Evolutionary conservation across 2,329 filamentous ascomycete genomes (phyloP), one percentile per base, ranked within the genome.

Genomic region (Ambrosiella xylebori): DNA sequence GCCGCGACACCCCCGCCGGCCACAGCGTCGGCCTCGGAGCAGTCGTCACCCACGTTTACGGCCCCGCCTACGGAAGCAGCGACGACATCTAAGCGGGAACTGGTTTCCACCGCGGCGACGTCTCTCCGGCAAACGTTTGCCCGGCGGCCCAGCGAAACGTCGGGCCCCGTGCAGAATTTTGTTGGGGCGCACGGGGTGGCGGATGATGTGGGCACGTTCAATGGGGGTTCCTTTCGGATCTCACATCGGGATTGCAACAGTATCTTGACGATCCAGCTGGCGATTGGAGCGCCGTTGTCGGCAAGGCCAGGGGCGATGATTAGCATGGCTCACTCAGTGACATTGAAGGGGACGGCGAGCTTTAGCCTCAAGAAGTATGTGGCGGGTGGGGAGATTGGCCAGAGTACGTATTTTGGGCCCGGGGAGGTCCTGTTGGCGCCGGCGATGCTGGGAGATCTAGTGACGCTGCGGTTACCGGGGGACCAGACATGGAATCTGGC

Each of bases 151-250:
- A 49, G 1, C 13, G 17, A 8, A 36, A n/a, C 2, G 27, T 57
- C 27, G 44, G 45, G 44, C 7, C 15, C 41, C 19, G 55, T 51
- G 13, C 19, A 81, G 78, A 0, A 61, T 60, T 40, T 60, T 54
- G 15, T 54, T 38, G 61, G 61, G 17, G 59, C 61, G 1, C 36
- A 45, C 7, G 73, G 84, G 0, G 77, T 78, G 0, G 74, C 81
- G 37, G 93, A 97, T 68, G 90, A 95, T 64, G 81, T 95, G 1
- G 93, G 93, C n/a, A 93, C 86, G 0, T 98, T 97, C 74, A 97
- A 97, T 67, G 93, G 93, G 13, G 93, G 93, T 11, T 91, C 86
- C 66, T 98, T 91, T 68, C 79, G 93, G 49, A 89, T 97, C 67
- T 93, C 87, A 65, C 93, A 98, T 67, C 79, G 93, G 19, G 89